A percentile compares a stretch with the other conserved stretches of the same genome.
These are phyloP conservation scores for Oryza glaberrima DNA, from an alignment of 176 grass and related monocot species.

Conservation along the genomic window DNA sequence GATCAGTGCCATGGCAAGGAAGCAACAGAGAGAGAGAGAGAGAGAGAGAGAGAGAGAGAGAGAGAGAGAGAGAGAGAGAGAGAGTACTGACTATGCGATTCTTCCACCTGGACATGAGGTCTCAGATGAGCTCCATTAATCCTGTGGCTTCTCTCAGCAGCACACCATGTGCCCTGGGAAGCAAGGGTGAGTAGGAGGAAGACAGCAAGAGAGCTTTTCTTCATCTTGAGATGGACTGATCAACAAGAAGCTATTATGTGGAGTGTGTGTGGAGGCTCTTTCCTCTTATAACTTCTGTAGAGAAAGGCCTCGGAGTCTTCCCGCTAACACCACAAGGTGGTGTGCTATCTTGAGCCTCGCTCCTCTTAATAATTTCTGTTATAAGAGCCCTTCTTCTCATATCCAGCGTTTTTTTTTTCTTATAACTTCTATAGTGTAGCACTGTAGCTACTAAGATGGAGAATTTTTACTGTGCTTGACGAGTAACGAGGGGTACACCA, in stretches of 20 bases:
- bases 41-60: too few relatives aligned
- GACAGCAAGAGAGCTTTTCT: slow-evolving; percentile 23
- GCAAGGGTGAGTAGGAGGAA: slow-evolving; percentile 37
- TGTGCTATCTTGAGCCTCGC: too few relatives aligned
- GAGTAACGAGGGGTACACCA: background rate
- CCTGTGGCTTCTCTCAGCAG: slow-evolving; percentile 10
- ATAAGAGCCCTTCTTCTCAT: too few relatives aligned
- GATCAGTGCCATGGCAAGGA: background rate
- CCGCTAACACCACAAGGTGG: too few relatives aligned
- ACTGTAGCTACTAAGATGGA: background rate
- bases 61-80: too few relatives aligned
- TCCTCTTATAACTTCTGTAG: slow-evolving; percentile 31
- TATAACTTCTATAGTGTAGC: slow-evolving; percentile 2
- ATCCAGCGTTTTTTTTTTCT: background rate
- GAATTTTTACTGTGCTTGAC: background rate
- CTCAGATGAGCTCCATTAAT: slow-evolving; percentile 13
- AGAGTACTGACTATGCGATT: slow-evolving; percentile 21
- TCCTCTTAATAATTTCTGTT: too few relatives aligned
- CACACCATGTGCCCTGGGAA: slow-evolving; percentile 40
- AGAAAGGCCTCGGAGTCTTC: too few relatives aligned
- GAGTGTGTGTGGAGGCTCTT: slow-evolving; percentile 28
- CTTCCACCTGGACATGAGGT: slow-evolving; percentile 30
- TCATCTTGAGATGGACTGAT: slow-evolving; percentile 44
- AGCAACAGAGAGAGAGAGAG: too few relatives aligned
- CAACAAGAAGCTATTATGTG: slow-evolving; percentile 21